phyloP scores from a whole-genome alignment of 495 filamentous ascomycete genomes.

The Podospora didyma region DNA sequence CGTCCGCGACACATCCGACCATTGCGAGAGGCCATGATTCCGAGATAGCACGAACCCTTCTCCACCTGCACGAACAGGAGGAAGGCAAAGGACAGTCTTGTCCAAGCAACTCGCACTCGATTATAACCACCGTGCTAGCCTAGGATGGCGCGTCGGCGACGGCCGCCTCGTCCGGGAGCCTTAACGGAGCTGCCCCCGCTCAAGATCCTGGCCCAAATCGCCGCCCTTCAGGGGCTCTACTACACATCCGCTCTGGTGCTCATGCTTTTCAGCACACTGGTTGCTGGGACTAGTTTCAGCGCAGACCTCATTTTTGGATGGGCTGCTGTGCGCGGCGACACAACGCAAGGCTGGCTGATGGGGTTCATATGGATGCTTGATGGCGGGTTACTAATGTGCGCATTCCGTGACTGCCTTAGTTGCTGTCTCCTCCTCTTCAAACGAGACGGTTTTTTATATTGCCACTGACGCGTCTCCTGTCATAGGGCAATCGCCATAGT shows the following conservation, averaged over 20 bases:
- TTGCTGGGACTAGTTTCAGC: slow-evolving; percentile 69
- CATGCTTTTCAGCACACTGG: slow-evolving; percentile 83
- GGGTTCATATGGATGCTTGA: slow-evolving; percentile 84
- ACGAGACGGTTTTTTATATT: slow-evolving; percentile 2
- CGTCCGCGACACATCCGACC: no score
- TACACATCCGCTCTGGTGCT: slow-evolving; percentile 71
- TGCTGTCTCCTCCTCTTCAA: background rate
- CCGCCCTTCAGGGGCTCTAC: slow-evolving; percentile 78
- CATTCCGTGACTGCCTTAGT: slow-evolving; percentile 20
- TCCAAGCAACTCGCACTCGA: background rate
- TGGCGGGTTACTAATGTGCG: slow-evolving; percentile 67
- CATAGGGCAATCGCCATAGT: slow-evolving; percentile 73
- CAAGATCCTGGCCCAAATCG: slow-evolving; percentile 82
- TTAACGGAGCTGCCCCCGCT: slow-evolving; percentile 78
- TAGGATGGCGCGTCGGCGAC: slow-evolving; percentile 68
- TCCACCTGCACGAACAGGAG: background rate
- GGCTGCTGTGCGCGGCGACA: slow-evolving; percentile 81
- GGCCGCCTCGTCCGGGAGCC: slow-evolving; percentile 73
- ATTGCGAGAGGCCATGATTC: background rate
- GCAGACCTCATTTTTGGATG: slow-evolving; percentile 74
- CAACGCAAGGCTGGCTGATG: slow-evolving; percentile 85
- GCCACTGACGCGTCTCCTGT: no score
- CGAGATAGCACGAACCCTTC: background rate
- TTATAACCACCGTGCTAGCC: background rate
- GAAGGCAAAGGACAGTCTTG: no score